A percentile compares a stretch with the other conserved stretches of the same genome.
Evolutionary conservation across 179 eudicot genomes (phyloP).

Genomic region (Beta corolliflora): DNA sequence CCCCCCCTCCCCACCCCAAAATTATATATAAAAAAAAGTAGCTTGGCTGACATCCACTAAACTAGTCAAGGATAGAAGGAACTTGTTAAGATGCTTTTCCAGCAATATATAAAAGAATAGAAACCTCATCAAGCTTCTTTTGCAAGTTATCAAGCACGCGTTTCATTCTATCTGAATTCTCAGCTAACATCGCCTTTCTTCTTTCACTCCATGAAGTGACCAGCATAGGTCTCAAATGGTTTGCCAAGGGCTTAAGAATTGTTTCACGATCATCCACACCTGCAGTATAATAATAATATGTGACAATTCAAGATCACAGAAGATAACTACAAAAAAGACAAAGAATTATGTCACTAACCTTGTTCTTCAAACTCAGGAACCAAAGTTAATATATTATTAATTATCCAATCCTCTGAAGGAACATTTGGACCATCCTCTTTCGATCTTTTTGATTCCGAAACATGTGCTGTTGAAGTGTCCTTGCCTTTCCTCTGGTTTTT

Average conservation of each 20-base stretch:
- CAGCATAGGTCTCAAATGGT: conserved; percentile 83
- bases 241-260: conserved; percentile 72
- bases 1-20: not conserved
- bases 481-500: conserved; percentile 83
- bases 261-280: conserved; percentile 73
- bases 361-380: conserved; percentile 92
- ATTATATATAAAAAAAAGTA: too few relatives aligned
- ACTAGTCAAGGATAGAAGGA: not conserved
- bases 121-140: conserved; percentile 89
- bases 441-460: conserved; percentile 54
- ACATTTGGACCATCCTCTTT: conserved; percentile 49
- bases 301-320: conserved; percentile 23
- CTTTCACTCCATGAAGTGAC: conserved; percentile 82
- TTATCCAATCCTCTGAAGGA: conserved; percentile 78
- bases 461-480: conserved; percentile 48
- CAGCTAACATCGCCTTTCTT: conserved; percentile 72
- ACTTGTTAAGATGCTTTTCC: not conserved
- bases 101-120: conserved; percentile 11
- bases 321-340: conserved; percentile 12
- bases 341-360: conserved; percentile 44
- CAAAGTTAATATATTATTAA: conserved; percentile 53
- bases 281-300: conserved; percentile 27
- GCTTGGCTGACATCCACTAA: not conserved
- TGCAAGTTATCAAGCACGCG: conserved; percentile 70
- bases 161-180: conserved; percentile 79